phyloP scores from a whole-genome alignment of 768 basidiomycete genomes.

The Naganishia antarctica region DNA sequence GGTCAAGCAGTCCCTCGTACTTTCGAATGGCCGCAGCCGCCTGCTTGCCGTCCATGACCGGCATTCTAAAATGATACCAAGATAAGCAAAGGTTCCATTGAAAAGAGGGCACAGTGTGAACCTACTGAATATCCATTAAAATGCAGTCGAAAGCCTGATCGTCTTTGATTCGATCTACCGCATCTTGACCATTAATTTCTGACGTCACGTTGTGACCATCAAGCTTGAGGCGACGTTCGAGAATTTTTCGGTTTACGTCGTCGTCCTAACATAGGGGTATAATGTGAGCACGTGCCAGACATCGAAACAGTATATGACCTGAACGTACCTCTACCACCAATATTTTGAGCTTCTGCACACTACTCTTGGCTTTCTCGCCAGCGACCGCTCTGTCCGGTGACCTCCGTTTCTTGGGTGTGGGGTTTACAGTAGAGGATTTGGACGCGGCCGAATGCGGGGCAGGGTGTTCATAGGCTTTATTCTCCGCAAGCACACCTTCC shows the following conservation, averaged over 20 bases:
- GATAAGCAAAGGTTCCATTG: background rate
- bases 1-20: constrained; percentile 52
- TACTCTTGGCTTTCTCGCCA: background rate
- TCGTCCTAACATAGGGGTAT: too few species aligned
- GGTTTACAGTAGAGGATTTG: background rate
- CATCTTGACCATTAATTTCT: constrained; percentile 71
- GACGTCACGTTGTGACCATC: constrained; percentile 65
- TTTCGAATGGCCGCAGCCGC: constrained; percentile 64
- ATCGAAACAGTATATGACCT: background rate
- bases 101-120: constrained; percentile 25
- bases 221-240: constrained; percentile 63
- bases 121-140: constrained; percentile 79
- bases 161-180: constrained; percentile 57
- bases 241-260: constrained; percentile 65
- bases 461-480: constrained; percentile 2
- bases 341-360: constrained; percentile 52
- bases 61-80: constrained; percentile 59
- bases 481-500: background rate
- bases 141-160: constrained; percentile 66
- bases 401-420: background rate
- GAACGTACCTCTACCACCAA: constrained; percentile 63
- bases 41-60: constrained; percentile 69
- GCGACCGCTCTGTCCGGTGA: background rate
- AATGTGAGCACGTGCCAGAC: too few species aligned
- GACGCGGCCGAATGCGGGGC: background rate